A percentile compares a stretch with the other conserved stretches of the same genome.
These are phyloP conservation scores for Endocarpon pusillum DNA, from an alignment of 495 filamentous ascomycete genomes.

Conservation along the genomic window DNA sequence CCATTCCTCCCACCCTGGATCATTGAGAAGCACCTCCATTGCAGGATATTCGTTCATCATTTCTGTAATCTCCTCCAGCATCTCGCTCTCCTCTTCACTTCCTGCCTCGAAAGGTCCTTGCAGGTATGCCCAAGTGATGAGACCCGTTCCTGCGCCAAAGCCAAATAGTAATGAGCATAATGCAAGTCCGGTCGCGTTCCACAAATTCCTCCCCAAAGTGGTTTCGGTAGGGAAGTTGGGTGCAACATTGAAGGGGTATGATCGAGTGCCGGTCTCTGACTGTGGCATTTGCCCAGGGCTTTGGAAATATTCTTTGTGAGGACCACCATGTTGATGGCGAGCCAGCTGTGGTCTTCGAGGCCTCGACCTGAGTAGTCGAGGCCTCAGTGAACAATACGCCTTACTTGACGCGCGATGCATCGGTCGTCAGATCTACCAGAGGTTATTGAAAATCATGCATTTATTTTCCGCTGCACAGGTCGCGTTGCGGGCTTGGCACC, in stretches of 20 bases:
- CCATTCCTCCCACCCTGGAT: constrained; percentile 34
- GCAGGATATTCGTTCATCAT: constrained; percentile 29
- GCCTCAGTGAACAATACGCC: too few species aligned
- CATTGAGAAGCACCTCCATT: constrained; percentile 31
- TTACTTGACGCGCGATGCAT: too few species aligned
- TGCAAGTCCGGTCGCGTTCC: neutral
- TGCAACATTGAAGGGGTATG: neutral
- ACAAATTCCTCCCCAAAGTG: neutral
- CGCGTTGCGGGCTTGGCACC: too few species aligned
- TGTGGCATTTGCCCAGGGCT: neutral
- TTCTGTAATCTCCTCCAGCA: constrained; percentile 12
- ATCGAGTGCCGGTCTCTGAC: neutral
- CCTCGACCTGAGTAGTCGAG: too few species aligned
- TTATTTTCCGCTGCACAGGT: too few species aligned
- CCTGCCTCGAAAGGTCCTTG: constrained; percentile 20
- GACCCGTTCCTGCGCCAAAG: neutral
- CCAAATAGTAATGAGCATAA: neutral
- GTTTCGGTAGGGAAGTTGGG: neutral
- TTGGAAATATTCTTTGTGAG: constrained; percentile 2
- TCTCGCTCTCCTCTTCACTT: constrained; percentile 14
- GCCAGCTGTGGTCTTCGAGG: neutral
- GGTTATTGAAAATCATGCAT: too few species aligned
- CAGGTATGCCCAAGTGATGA: constrained; percentile 10
- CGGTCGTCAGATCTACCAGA: too few species aligned
- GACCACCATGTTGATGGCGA: neutral